phyloP scores from a whole-genome alignment of 257 asterid species.

The Jaltomata sinuosa region DNA sequence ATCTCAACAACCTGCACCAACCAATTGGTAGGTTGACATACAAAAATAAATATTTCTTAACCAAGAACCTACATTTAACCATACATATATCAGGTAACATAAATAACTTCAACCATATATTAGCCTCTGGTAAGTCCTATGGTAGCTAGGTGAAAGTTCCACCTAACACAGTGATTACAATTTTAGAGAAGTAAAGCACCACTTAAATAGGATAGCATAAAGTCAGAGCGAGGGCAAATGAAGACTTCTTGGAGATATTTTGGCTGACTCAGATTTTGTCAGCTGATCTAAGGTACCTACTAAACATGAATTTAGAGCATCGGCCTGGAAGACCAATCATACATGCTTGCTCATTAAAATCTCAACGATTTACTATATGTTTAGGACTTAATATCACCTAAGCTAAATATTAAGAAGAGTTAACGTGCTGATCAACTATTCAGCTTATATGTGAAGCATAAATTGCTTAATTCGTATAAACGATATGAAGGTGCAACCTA shows the following conservation, averaged over 20 bases:
- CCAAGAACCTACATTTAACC: neutral
- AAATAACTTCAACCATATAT: neutral
- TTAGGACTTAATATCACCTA: neutral
- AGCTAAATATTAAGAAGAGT: neutral
- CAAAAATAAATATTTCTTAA: neutral
- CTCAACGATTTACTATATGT: neutral
- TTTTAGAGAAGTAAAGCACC: neutral
- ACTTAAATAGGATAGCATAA: neutral
- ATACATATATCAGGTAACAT: neutral
- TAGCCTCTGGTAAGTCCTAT: neutral
- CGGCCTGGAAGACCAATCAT: neutral
- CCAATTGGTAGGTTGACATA: neutral
- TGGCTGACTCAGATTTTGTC: neutral
- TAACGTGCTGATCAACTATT: neutral
- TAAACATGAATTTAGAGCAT: neutral
- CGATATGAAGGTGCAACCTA: neutral
- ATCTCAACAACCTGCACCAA: constrained; percentile 83
- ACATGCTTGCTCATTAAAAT: neutral
- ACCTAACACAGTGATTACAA: neutral
- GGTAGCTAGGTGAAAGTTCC: neutral
- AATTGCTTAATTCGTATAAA: neutral
- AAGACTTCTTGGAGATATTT: neutral
- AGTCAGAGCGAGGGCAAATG: neutral
- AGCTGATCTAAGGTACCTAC: neutral
- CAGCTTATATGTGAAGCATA: neutral